Percentiles rank a stretch among this genome's conserved stretches.
These are phyloP conservation scores for Rhizophagus prolifer DNA, from an alignment of 192 early-diverging fungal genomes.

Conservation along the genomic window DNA sequence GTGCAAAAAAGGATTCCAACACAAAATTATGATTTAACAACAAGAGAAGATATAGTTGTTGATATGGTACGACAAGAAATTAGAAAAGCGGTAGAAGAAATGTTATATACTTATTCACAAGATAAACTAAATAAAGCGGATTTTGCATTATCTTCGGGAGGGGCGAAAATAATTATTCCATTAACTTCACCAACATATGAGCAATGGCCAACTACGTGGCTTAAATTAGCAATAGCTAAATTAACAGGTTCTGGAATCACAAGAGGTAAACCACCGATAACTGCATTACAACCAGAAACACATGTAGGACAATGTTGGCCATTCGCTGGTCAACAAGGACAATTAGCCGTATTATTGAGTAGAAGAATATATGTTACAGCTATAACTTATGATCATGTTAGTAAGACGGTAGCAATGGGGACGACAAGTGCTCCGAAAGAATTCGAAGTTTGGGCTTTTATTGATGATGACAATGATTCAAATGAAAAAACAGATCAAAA, in stretches of 20 bases:
- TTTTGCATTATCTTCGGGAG: slow-evolving; percentile 23
- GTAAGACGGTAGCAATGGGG: slow-evolving; percentile 55
- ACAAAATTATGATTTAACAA: slow-evolving; percentile 4
- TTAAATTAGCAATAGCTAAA: slow-evolving; percentile 3
- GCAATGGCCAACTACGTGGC: slow-evolving; percentile 21
- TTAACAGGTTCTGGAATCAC: slow-evolving; percentile 21
- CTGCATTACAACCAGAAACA: slow-evolving; percentile 44
- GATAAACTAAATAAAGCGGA: slow-evolving; percentile 30
- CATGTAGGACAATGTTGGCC: slow-evolving; percentile 77
- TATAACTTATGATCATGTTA: slow-evolving; percentile 71
- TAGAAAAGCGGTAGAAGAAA: background rate
- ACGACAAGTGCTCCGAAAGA: slow-evolving; percentile 61
- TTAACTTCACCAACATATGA: slow-evolving; percentile 24
- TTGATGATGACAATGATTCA: slow-evolving; percentile 18
- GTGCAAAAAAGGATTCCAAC: slow-evolving; percentile 18
- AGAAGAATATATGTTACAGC: slow-evolving; percentile 56
- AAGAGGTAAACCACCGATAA: slow-evolving; percentile 41
- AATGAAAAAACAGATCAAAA: background rate
- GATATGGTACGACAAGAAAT: slow-evolving; percentile 25
- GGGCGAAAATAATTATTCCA: slow-evolving; percentile 21
- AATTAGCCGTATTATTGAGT: slow-evolving; percentile 60
- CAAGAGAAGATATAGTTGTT: background rate
- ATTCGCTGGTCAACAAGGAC: slow-evolving; percentile 61
- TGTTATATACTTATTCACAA: slow-evolving; percentile 22
- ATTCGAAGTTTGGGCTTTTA: slow-evolving; percentile 63